Evolutionary conservation across 2,329 filamentous ascomycete genomes (phyloP).

Genomic region (Scorias spongiosa): DNA sequence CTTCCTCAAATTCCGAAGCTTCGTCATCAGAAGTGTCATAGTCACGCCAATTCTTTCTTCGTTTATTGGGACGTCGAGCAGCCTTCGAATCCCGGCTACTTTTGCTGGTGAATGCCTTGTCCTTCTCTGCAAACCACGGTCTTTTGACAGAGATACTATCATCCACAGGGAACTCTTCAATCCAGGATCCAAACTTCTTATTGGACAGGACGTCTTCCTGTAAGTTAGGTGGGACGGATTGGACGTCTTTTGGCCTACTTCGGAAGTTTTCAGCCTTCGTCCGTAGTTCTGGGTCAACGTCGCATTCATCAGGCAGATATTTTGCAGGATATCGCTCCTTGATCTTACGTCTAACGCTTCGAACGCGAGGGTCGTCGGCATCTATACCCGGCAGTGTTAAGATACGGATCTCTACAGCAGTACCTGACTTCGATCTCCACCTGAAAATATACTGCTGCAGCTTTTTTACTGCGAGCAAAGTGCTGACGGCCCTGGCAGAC

Average conservation of each 20-base stretch:
- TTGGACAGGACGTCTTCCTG: not conserved
- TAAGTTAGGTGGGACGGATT: not conserved
- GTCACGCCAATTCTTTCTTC: not conserved
- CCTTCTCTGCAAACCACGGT: not conserved
- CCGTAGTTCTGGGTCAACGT: conserved; percentile 19
- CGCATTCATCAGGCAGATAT: conserved; percentile 30
- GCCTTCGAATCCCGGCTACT: no score
- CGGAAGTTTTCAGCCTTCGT: not conserved
- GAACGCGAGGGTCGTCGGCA: conserved; percentile 61
- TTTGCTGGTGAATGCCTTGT: no score
- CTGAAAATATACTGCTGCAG: conserved; percentile 38
- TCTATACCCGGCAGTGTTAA: conserved; percentile 43
- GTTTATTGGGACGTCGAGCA: no score
- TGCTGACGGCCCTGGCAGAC: conserved; percentile 34
- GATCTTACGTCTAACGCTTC: conserved; percentile 33
- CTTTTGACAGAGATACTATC: not conserved
- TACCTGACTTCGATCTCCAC: conserved; percentile 32
- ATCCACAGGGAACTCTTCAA: not conserved
- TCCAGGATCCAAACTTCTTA: not conserved
- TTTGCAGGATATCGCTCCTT: conserved; percentile 27
- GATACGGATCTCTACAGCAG: conserved; percentile 35
- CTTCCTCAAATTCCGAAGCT: conserved; percentile 1
- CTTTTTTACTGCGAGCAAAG: conserved; percentile 34
- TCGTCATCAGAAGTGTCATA: not conserved
- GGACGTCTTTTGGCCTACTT: not conserved